Percentiles rank a stretch among this genome's conserved stretches.
phyloP scores from a whole-genome alignment of 1,284 basidiomycete genomes.

The Polyporus tsugae region DNA sequence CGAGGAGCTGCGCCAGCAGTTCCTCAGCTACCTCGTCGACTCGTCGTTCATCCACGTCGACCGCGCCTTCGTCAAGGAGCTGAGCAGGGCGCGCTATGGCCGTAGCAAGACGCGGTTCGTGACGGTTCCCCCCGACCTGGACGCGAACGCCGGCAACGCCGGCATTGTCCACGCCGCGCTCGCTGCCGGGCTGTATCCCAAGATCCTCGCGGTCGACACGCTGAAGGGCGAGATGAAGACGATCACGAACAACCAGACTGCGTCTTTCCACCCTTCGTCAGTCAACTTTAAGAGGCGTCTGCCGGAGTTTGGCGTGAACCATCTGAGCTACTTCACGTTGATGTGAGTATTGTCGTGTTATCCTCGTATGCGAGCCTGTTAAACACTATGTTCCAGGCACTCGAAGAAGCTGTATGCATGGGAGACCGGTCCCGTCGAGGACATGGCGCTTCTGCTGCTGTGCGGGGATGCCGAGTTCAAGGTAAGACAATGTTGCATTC shows the following conservation, averaged over 20 bases:
- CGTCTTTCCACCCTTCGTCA: slow-evolving; percentile 92
- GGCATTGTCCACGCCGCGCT: slow-evolving; percentile 85
- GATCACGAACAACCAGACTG: slow-evolving; percentile 87
- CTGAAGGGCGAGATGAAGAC: slow-evolving; percentile 73
- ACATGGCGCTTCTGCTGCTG: slow-evolving; percentile 83
- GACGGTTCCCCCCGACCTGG: slow-evolving; percentile 73
- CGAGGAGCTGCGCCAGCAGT: slow-evolving; percentile 95
- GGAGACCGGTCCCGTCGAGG: slow-evolving; percentile 93
- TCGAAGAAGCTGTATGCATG: slow-evolving; percentile 96
- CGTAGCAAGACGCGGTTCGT: slow-evolving; percentile 84
- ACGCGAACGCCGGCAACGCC: slow-evolving; percentile 73
- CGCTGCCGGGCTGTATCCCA: slow-evolving; percentile 91
- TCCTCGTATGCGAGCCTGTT: slow-evolving; percentile 8
- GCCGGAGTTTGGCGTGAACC: slow-evolving; percentile 77
- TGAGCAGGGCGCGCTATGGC: slow-evolving; percentile 79
- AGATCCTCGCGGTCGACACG: slow-evolving; percentile 80
- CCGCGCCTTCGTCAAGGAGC: slow-evolving; percentile 69
- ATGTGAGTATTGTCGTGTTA: slow-evolving; percentile 61
- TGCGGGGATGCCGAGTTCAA: slow-evolving; percentile 95
- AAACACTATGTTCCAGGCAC: slow-evolving; percentile 63
- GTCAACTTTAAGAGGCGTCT: slow-evolving; percentile 81
- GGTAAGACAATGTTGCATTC: slow-evolving; percentile 51
- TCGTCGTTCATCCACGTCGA: slow-evolving; percentile 86
- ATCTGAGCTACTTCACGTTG: slow-evolving; percentile 89
- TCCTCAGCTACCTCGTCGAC: slow-evolving; percentile 89